Evolutionary conservation across 345 rosid genomes (phyloP).

Genomic region (Salix dunnii): DNA sequence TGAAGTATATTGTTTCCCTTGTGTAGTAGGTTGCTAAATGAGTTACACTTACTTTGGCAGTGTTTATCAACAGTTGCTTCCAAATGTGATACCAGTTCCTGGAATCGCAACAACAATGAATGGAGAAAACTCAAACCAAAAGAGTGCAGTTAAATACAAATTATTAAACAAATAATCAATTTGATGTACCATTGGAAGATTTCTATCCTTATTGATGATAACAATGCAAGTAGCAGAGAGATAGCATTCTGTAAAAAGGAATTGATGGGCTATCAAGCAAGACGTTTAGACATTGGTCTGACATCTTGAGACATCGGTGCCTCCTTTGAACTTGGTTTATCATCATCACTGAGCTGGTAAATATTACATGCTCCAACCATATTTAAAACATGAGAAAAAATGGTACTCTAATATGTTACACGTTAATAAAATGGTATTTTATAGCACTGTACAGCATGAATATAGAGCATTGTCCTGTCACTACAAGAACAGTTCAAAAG

Average conservation of each 20-base stretch:
- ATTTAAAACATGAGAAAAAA: not conserved
- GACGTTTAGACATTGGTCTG: not conserved
- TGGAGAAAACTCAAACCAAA: not conserved
- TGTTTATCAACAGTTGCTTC: constrained; percentile 28
- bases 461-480: constrained; percentile 69
- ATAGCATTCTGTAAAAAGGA: not conserved
- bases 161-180: not conserved
- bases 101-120: constrained; percentile 48
- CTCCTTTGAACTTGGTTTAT: not conserved
- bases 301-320: not conserved
- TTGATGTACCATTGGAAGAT: not conserved
- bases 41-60: constrained; percentile 31
- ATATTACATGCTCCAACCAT: not conserved
- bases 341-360: not conserved
- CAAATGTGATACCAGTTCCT: constrained; percentile 36
- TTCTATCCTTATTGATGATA: no score
- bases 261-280: not conserved
- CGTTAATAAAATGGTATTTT: not conserved
- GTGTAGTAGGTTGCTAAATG: constrained; percentile 4
- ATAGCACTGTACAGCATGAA: constrained; percentile 80
- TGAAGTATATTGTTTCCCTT: constrained; percentile 5
- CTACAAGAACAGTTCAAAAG: constrained; percentile 82
- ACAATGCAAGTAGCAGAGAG: not conserved
- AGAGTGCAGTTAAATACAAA: not conserved
- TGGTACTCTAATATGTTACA: not conserved